A percentile compares a stretch with the other conserved stretches of the same genome.
Conservation (phyloP, 2,329 filamentous ascomycete genomes). For the Neofusicoccum parvum region DNA sequence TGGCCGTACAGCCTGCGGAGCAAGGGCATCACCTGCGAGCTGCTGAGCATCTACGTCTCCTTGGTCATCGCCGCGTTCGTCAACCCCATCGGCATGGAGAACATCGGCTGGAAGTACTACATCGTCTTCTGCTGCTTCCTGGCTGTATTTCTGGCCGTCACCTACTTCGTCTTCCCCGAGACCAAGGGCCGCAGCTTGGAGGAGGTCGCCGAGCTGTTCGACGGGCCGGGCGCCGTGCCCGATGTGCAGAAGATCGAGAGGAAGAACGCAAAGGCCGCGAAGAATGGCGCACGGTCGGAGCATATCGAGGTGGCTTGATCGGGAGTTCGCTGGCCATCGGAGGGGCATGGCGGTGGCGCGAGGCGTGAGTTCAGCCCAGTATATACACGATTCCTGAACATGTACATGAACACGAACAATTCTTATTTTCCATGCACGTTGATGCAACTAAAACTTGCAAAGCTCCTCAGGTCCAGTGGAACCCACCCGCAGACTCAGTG, state of each 20-base stretch:
- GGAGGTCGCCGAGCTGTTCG: constrained; percentile 28
- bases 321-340: too few relatives aligned
- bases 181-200: constrained; percentile 30
- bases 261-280: neutral
- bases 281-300: neutral
- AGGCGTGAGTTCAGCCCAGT: neutral
- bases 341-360: neutral
- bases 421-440: neutral
- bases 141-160: constrained; percentile 31
- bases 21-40: constrained; percentile 34
- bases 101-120: constrained; percentile 25
- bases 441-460: neutral
- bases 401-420: too few relatives aligned
- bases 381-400: neutral
- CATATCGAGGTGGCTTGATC: constrained; percentile 8
- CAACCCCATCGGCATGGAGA: constrained; percentile 24
- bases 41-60: constrained; percentile 17
- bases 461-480: neutral
- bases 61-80: constrained; percentile 22
- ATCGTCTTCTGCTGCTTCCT: constrained; percentile 36
- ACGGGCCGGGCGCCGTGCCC: constrained; percentile 23
- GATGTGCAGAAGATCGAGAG: constrained; percentile 22
- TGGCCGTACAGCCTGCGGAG: constrained; percentile 51
- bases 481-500: neutral
- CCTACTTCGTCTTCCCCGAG: constrained; percentile 27